A percentile compares a stretch with the other conserved stretches of the same genome.
Evolutionary conservation across 768 basidiomycete species (phyloP).

Genomic region (Collybia sp.): DNA sequence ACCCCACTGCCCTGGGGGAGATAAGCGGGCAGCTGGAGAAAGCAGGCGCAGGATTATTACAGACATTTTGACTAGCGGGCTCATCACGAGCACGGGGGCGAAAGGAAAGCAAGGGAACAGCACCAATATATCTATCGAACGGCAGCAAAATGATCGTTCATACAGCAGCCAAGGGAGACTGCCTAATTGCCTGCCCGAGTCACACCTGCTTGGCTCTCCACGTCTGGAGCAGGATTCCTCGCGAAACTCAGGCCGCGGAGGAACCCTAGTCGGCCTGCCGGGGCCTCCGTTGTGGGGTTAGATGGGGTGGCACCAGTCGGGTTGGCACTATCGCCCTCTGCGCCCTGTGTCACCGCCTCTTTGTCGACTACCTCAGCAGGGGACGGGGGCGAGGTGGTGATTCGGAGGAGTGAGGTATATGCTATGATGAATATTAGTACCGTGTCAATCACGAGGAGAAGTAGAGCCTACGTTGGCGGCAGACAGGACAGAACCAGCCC

Average conservation of each 20-base stretch:
- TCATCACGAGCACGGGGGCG: too few species aligned
- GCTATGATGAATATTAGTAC: slow-evolving; percentile 35
- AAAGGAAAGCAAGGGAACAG: too few species aligned
- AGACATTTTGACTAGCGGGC: too few species aligned
- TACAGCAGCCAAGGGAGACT: too few species aligned
- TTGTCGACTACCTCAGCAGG: slow-evolving; percentile 6
- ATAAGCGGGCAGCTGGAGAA: too few species aligned
- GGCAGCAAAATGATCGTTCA: too few species aligned
- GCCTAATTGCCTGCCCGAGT: slow-evolving; percentile 13
- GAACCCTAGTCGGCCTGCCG: slow-evolving; percentile 2
- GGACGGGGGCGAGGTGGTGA: slow-evolving; percentile 62
- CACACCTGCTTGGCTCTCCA: slow-evolving; percentile 25
- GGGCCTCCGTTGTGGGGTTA: neutral
- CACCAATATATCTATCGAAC: too few species aligned
- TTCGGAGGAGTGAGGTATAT: slow-evolving; percentile 82
- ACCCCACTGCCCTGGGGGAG: too few species aligned
- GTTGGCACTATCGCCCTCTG: neutral
- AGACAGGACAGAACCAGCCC: slow-evolving; percentile 97
- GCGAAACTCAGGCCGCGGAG: slow-evolving; percentile 14
- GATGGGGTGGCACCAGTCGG: neutral
- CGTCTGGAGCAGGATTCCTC: slow-evolving; percentile 16
- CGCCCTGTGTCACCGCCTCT: slow-evolving; percentile 4
- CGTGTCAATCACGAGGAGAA: slow-evolving; percentile 1
- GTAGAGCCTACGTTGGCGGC: slow-evolving; percentile 77
- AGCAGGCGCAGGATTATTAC: too few species aligned